phyloP scores from a whole-genome alignment of 306 rosid genomes.

The Carpinus viminea region DNA sequence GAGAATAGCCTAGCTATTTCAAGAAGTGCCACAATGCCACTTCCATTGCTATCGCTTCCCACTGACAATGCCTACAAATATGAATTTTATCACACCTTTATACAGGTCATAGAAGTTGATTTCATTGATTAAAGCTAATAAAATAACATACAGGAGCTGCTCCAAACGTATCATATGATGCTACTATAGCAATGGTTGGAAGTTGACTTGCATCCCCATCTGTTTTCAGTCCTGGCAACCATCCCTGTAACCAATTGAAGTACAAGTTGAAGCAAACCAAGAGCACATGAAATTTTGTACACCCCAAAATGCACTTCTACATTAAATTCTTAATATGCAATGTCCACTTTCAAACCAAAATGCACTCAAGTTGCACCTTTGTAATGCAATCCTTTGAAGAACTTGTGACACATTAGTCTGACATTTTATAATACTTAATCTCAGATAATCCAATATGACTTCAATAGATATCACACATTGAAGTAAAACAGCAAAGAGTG shows the following conservation, averaged over 20 bases:
- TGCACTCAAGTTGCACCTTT: background rate
- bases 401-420: background rate
- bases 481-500: background rate
- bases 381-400: background rate
- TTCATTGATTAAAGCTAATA: conserved; percentile 19
- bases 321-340: background rate
- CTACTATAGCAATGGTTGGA: conserved; percentile 96
- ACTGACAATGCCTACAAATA: conserved; percentile 80
- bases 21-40: conserved; percentile 93
- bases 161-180: conserved; percentile 97
- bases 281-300: background rate
- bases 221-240: conserved; percentile 90
- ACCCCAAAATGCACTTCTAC: background rate
- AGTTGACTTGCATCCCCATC: conserved; percentile 88
- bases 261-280: background rate
- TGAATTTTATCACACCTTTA: conserved; percentile 32
- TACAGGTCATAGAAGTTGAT: conserved; percentile 22
- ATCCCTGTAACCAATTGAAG: conserved; percentile 64
- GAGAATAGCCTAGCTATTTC: conserved; percentile 98
- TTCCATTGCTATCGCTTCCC: conserved; percentile 98
- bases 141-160: conserved; percentile 88
- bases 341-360: conserved; percentile 2
- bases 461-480: background rate
- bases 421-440: background rate
- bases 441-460: background rate